Evolutionary conservation across 768 basidiomycete genomes (phyloP).

Genomic region (Tremella mesenterica): DNA sequence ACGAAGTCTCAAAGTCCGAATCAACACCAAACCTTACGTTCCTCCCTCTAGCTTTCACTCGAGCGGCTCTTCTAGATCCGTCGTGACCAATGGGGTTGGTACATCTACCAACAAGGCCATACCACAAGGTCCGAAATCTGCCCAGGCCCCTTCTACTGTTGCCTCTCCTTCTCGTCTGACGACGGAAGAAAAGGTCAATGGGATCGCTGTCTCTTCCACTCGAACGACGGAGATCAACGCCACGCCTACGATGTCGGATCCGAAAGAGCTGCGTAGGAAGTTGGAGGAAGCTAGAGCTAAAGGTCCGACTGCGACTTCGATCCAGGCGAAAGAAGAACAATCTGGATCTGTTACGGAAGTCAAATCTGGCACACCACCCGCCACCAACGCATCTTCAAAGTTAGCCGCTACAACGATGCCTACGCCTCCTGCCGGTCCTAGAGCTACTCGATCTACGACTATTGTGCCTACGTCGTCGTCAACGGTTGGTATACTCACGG

Average conservation of each 20-base stretch:
- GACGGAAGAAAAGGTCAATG: too few relatives aligned
- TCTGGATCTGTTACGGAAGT: not conserved
- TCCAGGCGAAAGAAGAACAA: not conserved
- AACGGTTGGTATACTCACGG: not conserved
- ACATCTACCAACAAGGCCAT: not conserved
- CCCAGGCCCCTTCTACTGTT: not conserved
- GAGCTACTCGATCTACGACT: constrained; percentile 20
- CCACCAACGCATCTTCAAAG: not conserved
- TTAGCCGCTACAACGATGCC: not conserved
- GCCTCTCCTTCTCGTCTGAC: not conserved
- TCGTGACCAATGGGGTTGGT: not conserved
- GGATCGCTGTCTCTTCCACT: too few relatives aligned
- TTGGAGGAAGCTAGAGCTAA: constrained; percentile 4
- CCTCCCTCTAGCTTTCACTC: constrained; percentile 17
- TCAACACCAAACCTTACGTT: constrained; percentile 23
- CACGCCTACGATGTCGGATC: constrained; percentile 6
- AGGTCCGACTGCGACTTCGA: constrained; percentile 2
- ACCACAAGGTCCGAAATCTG: not conserved
- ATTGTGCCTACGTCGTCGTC: too few relatives aligned
- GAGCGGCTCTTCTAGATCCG: not conserved
- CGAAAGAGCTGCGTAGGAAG: constrained; percentile 6
- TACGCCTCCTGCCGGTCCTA: constrained; percentile 18
- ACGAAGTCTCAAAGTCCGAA: constrained; percentile 17
- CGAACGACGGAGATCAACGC: not conserved
- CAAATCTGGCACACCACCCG: not conserved